These are phyloP conservation scores for Tuber brumale DNA, from an alignment of 495 filamentous ascomycete genomes.

Conservation along the genomic window DNA sequence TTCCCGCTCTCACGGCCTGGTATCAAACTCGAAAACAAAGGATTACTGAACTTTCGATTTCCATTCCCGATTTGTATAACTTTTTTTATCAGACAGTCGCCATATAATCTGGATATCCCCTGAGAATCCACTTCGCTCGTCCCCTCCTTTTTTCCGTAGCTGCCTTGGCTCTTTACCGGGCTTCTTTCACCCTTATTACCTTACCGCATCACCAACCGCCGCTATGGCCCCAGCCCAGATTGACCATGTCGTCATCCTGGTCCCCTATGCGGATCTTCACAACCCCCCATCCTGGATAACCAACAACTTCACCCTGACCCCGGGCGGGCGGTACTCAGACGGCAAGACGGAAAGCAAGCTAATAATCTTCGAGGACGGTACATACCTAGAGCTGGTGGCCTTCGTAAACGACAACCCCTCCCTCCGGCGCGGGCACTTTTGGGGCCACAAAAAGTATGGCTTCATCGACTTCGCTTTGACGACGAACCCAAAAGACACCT, in stretches of 20 bases:
- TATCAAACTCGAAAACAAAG: not conserved
- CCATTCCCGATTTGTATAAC: not conserved
- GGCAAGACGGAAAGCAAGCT: slow-evolving; percentile 53
- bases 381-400: slow-evolving; percentile 56
- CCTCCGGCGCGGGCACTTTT: slow-evolving; percentile 47
- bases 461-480: slow-evolving; percentile 55
- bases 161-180: not conserved
- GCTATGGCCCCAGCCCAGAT: slow-evolving; percentile 41
- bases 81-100: not conserved
- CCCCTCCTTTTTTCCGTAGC: not conserved
- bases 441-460: slow-evolving; percentile 47
- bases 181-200: not conserved
- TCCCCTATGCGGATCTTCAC: slow-evolving; percentile 46
- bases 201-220: slow-evolving; percentile 1
- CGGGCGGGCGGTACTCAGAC: slow-evolving; percentile 52
- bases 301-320: slow-evolving; percentile 50
- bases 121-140: not conserved
- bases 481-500: slow-evolving; percentile 23
- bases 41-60: not conserved
- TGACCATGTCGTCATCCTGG: slow-evolving; percentile 56
- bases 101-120: not conserved
- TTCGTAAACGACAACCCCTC: slow-evolving; percentile 50
- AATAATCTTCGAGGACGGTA: slow-evolving; percentile 52
- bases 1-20: not conserved
- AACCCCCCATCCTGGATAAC: slow-evolving; percentile 49